phyloP scores from a whole-genome alignment of 768 basidiomycete genomes.

The Neoboletus magnificus region DNA sequence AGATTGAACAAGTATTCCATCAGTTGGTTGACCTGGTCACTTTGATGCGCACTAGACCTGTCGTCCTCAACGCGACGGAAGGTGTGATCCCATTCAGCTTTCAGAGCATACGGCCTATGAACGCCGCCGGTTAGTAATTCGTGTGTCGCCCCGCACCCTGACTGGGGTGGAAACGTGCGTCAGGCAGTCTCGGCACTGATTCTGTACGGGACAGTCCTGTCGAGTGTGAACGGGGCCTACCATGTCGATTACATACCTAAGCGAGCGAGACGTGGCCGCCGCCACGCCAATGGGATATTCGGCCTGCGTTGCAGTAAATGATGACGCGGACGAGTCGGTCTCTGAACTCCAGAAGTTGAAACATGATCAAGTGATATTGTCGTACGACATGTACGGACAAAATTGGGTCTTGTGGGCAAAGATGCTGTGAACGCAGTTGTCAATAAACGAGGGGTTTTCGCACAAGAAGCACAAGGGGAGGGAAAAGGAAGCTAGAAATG shows the following conservation, averaged over 20 bases:
- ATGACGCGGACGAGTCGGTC: background rate
- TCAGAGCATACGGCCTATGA: too few species aligned
- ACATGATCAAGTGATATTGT: background rate
- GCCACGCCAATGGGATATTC: too few species aligned
- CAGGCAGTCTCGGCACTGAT: background rate
- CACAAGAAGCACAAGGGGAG: slow-evolving; percentile 4
- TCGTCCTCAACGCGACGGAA: too few species aligned
- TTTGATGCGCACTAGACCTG: too few species aligned
- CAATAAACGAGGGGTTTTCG: background rate
- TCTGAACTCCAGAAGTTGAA: background rate
- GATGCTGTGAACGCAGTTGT: background rate
- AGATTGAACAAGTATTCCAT: too few species aligned
- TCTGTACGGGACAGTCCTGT: background rate
- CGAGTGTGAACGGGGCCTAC: background rate
- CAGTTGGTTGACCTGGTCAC: too few species aligned
- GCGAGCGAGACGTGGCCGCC: background rate
- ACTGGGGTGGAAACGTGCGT: background rate
- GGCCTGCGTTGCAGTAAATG: background rate
- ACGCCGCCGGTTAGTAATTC: too few species aligned
- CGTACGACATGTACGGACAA: background rate
- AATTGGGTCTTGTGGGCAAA: too few species aligned
- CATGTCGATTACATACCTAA: background rate
- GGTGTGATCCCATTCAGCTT: too few species aligned
- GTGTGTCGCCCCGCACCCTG: too few species aligned
- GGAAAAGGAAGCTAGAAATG: background rate